Base-by-base conservation (phyloP, 31 red algal species). In the Porphyra umbilicalis region DNA sequence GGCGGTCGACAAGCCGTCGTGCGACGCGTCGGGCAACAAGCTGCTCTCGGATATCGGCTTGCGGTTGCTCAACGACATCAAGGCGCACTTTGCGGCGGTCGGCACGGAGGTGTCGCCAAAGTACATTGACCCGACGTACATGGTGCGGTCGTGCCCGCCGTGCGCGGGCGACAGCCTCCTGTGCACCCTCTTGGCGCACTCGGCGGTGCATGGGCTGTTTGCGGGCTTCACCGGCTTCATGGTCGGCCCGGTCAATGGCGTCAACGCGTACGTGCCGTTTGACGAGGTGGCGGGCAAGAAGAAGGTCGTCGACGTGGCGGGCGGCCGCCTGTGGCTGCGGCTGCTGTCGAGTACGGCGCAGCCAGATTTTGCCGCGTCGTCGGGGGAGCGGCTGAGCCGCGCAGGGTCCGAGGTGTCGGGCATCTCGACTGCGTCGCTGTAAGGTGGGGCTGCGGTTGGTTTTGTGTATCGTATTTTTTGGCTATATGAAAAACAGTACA, bases 41-140 rank as follows among this genome's bases (percentile, higher is more conserved):
- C 79, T 76, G 76, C 79, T 90, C 3, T 42, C 30, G 10, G 94
- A 96, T 80, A 93, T 96, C 44, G 94, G 94, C 34, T 83, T 71
- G 34, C 82, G 82, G 39, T 34, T 96, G 42, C 33, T 80, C 75
- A 46, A 85, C n/a, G 86, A 89, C 33, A 78, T 92, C 32, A 39
- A 96, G 57, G 81, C 40, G 8, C 80, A 88, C 33, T 96, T 93
- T 78, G 75, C 81, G 6, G 75, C 14, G 0, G 80, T 33, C 74
- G 71, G 85, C 13, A 88, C 82, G 6, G 90, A 96, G 76, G 87
- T 96, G 36, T 86, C 42, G 68, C 80, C 40, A 39, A 96, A 96
- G 82, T 96, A 90, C 85, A 88, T 96, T 35, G 94, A 96, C 80
- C 94, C 94, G 18, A 93, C 91, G 44, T 93, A 93, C 67, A 89